Percentiles rank a stretch among this genome's conserved stretches.
Conservation (phyloP, 78 protist genomes). For the Dictyostelium brefeldianum region DNA sequence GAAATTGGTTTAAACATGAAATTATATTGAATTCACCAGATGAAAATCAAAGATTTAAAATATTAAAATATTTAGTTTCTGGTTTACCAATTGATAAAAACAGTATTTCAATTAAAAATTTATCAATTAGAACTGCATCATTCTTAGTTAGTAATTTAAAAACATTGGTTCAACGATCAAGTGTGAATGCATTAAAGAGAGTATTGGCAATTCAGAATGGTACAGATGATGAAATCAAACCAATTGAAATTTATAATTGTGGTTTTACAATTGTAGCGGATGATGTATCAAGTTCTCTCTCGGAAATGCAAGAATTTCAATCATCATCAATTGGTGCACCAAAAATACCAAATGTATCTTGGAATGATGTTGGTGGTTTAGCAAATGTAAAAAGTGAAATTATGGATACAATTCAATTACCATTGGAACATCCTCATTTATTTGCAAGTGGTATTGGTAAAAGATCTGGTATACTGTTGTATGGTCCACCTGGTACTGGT, state of each 20-base stretch:
- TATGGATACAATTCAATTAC: slow-evolving; percentile 96
- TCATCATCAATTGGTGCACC: slow-evolving; percentile 85
- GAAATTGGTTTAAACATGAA: slow-evolving; percentile 86
- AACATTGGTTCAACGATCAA: slow-evolving; percentile 24
- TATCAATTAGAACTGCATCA: slow-evolving; percentile 82
- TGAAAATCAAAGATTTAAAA: slow-evolving; percentile 68
- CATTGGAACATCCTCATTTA: slow-evolving; percentile 94
- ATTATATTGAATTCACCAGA: slow-evolving; percentile 69
- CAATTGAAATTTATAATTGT: slow-evolving; percentile 50
- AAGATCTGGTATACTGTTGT: slow-evolving; percentile 95
- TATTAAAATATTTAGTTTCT: slow-evolving; percentile 26
- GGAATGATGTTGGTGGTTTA: slow-evolving; percentile 99
- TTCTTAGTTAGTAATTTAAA: slow-evolving; percentile 46
- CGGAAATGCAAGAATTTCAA: slow-evolving; percentile 77
- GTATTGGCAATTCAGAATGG: slow-evolving; percentile 2
- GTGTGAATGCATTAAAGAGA: slow-evolving; percentile 31
- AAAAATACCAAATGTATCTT: slow-evolving; percentile 93
- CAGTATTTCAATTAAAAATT: slow-evolving; percentile 51
- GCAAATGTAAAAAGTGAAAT: slow-evolving; percentile 94
- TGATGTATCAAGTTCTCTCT: slow-evolving; percentile 67
- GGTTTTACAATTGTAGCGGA: slow-evolving; percentile 41
- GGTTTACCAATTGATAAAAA: slow-evolving; percentile 28
- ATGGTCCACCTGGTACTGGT: slow-evolving; percentile 99
- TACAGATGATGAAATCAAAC: not conserved
- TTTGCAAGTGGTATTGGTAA: slow-evolving; percentile 87